Base-by-base conservation (phyloP, 2,329 filamentous ascomycete genomes). In the Aspergillus calidoustus region DNA sequence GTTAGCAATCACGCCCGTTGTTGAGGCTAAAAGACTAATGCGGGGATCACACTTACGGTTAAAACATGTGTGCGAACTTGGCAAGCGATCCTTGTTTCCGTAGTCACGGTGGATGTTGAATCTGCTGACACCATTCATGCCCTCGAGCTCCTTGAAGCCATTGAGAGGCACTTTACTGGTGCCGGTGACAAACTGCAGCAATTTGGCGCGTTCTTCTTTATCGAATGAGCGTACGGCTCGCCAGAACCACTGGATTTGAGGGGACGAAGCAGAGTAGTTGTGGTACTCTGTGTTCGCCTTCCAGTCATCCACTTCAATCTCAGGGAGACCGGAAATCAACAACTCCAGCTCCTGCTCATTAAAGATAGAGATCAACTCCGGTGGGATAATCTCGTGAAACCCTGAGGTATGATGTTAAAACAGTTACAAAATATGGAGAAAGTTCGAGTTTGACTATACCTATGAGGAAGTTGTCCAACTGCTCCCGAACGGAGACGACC, bases 211-310 rank as follows among this genome's bases (percentile, higher is more conserved):
- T 80, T 99, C 96, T 81, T 99, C 96, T 81, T 98, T 98, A 82
- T 98, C 96, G 74, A 97, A 99, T 4, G 93, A 97, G 70, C 95
- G 89, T 48, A 99, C 88, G 28, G 95, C 95, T 72, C 96, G 90
- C 95, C 95, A 99, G 87, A 99, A 99, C 95, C 95, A 99, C 77
- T 98, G 93, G 62, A 99, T 97, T 76, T 99, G 96, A 49, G 92
- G 91, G 3, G 95, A 97, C 0, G 93, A 94, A 34, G 92, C 90
- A 4, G 88, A 92, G 81, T 99, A 99, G 78, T 98, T 98, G 79
- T 98, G 94, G 72, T 99, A 98, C 75, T 99, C 96, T 2, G 94
- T 96, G 79, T 97, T 97, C 80, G 91, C 93, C 86, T 97, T 97
- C 95, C 95, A 99, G 80, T 99, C 95, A 73, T 99, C 95, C 46